Evolutionary conservation across 2,329 filamentous ascomycete genomes (phyloP).

Genomic region (Colletotrichum tamarilloi): DNA sequence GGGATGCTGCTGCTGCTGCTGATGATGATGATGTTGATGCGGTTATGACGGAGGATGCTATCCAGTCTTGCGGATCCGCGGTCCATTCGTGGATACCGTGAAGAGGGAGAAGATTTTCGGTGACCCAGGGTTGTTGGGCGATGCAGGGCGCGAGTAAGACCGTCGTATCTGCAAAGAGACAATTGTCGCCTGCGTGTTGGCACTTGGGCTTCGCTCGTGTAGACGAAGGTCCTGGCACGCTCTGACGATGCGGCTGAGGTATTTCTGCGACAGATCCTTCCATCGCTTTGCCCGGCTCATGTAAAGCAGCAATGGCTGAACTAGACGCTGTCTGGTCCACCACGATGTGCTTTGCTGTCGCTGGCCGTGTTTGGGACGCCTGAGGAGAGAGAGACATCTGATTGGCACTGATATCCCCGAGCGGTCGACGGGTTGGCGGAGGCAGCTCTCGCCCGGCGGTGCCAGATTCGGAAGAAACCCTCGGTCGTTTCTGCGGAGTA

Average conservation of each 20-base stretch:
- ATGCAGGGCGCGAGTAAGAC: slow-evolving; percentile 58
- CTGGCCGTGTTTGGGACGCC: not conserved
- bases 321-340: not conserved
- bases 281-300: not conserved
- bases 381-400: not conserved
- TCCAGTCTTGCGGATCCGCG: slow-evolving; percentile 50
- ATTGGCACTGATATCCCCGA: slow-evolving; percentile 41
- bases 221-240: not conserved
- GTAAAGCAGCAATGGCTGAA: not conserved
- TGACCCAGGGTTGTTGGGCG: slow-evolving; percentile 47
- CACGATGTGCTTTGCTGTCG: not conserved
- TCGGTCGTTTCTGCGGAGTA: not conserved
- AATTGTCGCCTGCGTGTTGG: slow-evolving; percentile 45
- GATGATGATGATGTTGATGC: not conserved
- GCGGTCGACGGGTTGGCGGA: slow-evolving; percentile 34
- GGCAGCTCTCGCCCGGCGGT: not conserved
- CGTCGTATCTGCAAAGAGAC: slow-evolving; percentile 48
- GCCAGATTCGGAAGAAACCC: slow-evolving; percentile 2
- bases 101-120: slow-evolving; percentile 49
- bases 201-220: not conserved
- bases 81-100: slow-evolving; percentile 55
- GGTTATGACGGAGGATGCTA: slow-evolving; percentile 1
- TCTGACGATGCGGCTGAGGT: not conserved
- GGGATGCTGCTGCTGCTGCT: not conserved
- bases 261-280: not conserved